Base-by-base conservation (phyloP, 768 basidiomycete genomes). In the Phlegmacium glaucopus region DNA sequence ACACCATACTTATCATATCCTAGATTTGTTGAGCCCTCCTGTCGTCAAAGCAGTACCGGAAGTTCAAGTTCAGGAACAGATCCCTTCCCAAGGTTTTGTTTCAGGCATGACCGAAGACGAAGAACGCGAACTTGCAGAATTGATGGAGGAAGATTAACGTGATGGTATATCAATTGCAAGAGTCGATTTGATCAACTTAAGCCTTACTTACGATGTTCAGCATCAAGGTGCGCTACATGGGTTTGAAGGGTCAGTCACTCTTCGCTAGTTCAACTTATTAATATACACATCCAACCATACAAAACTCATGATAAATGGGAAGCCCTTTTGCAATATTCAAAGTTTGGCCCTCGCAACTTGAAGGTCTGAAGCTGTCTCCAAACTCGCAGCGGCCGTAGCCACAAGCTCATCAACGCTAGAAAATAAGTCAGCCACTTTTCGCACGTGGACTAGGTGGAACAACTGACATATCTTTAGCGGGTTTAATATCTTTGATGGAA, bases 101-200 rank as follows among this genome's bases (percentile, higher is more conserved):
- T 77, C 64, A 26, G 61, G 72, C 44, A 60, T 94, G 65, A 87
- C 93, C 9, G 90, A 87, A 58, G 94, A 95, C 44, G 94, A 96
- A 65, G 92, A 94, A 58, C 75, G 80, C 16, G 93, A 96, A 63
- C 71, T 97, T 16, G 93, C 83, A 30, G 92, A 93, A 59, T 65
- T 96, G 8, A 59, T 77, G 64, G 72, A 67, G 38, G 69, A 72
- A 34, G 10, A 34, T 11, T 34, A 5, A 22, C 22, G 5, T 5
- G 5, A 22, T 22, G 22, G 5, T 22, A 5, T 22, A 22, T 22
- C 22, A 22, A 3, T 22, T 5, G 5, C 22, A 5, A 22, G 22
- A 22, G 22, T 22, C 22, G 5, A 22, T 3, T 22, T 5, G 22
- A 3, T 22, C 22, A 22, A 5, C 2, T 22, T 22, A 22, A 22